Base-by-base conservation (phyloP, 345 rosid genomes). In the Gossypium turneri region DNA sequence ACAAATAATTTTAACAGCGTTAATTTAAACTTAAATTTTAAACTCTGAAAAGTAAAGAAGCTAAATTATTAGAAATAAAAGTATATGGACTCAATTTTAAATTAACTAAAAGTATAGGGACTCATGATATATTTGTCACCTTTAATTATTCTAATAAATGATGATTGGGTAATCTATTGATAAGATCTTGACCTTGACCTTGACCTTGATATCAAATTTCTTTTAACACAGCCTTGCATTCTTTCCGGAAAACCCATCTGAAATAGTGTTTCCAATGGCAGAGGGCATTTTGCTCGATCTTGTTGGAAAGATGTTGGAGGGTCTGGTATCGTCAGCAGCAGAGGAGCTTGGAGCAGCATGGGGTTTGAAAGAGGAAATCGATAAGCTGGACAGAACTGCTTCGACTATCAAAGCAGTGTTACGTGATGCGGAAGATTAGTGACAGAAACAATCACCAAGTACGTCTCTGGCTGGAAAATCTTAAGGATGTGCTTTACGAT, bases 1-100 rank as follows among this genome's bases (percentile, higher is more conserved):
- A 34, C 0, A 34, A 34, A 34, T 29, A 29, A 29, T 29, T 29
- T 29, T 4, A 29, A 29, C 0, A 29, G 4, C 0, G 0, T 29
- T 27, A 27, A 0, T 1, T 29, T 4, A 4, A 7, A 34, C 7
- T 34, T 34, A 34, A 34, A 34, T 34, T 34, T 34, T 34, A 1
- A 34, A 34, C 1, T 34, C 0, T 34, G 0, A 34, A 4, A 4
- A 4, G 0, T 3, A 29, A 29, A 29, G 0, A 29, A 0, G 0
- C 0, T 29, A 3, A 29, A 29, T 29, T 27, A 29, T 34, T 4
- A 34, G 2, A 29, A 29, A 29, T 29, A 29, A 34, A 34, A 34
- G 7, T 4, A 4, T 0, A 34, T 4, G 0, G 0, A 34, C 7
- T 34, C 1, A 34, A 34, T 34, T 34, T 4, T 34, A 4, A 34